These are phyloP conservation scores for Collybiopsis luxurians DNA, from an alignment of 768 basidiomycete species.

Conservation along the genomic window DNA sequence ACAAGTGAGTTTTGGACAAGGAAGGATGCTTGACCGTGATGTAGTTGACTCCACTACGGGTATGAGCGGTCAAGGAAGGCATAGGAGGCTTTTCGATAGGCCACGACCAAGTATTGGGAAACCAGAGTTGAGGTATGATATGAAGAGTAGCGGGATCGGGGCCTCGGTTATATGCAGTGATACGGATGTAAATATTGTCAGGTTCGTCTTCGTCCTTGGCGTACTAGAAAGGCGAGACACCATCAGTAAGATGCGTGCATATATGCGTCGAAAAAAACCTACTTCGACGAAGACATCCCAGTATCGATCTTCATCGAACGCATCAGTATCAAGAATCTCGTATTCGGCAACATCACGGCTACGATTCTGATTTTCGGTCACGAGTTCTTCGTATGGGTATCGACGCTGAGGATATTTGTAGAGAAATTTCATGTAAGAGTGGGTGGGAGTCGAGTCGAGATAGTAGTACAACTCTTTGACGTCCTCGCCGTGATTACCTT, in stretches of 20 bases:
- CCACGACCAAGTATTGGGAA: slow-evolving; percentile 99
- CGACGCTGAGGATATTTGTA: slow-evolving; percentile 97
- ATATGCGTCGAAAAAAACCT: slow-evolving; percentile 20
- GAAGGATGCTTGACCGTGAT: slow-evolving; percentile 72
- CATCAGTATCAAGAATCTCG: slow-evolving; percentile 91
- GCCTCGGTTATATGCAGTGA: slow-evolving; percentile 95
- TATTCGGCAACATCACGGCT: slow-evolving; percentile 86
- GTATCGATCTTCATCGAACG: slow-evolving; percentile 89
- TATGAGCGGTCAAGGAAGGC: slow-evolving; percentile 57
- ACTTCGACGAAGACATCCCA: slow-evolving; percentile 99
- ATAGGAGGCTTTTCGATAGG: slow-evolving; percentile 60
- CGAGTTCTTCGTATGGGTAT: slow-evolving; percentile 93
- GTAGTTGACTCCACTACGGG: slow-evolving; percentile 50
- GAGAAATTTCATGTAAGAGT: slow-evolving; percentile 99
- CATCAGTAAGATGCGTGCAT: not conserved
- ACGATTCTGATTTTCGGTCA: slow-evolving; percentile 78
- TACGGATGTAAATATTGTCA: slow-evolving; percentile 86
- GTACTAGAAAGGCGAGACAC: slow-evolving; percentile 52
- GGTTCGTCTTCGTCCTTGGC: slow-evolving; percentile 95
- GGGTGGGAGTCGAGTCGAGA: slow-evolving; percentile 96
- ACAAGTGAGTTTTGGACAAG: slow-evolving; percentile 76
- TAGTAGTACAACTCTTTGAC: slow-evolving; percentile 99
- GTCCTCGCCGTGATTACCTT: slow-evolving; percentile 99
- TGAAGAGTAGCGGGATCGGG: slow-evolving; percentile 94
- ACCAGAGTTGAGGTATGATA: slow-evolving; percentile 94